Conservation (phyloP, 2,329 filamentous ascomycete genomes). For the Talaromyces funiculosus region DNA sequence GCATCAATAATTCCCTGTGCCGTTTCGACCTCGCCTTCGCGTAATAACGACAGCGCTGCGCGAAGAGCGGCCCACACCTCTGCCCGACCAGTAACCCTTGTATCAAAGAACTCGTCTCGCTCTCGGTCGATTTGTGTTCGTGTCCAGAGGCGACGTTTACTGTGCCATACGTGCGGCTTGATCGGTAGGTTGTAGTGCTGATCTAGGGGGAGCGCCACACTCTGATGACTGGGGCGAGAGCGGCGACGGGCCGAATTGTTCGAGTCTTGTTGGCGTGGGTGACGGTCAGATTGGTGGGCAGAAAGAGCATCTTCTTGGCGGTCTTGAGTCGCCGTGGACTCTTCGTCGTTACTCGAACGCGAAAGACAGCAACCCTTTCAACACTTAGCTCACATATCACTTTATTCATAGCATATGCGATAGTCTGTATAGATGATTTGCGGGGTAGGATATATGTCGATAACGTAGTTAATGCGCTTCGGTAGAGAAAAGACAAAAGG, state of each 20-base stretch:
- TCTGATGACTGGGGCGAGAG: constrained; percentile 15
- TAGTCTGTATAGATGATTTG: not conserved
- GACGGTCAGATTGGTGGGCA: constrained; percentile 15
- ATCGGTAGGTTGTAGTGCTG: constrained; percentile 68
- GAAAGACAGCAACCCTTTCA: constrained; percentile 38
- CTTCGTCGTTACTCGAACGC: constrained; percentile 29
- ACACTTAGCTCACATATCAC: not conserved
- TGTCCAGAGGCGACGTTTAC: constrained; percentile 63
- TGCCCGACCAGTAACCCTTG: constrained; percentile 66
- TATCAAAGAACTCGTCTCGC: constrained; percentile 83
- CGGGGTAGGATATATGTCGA: not conserved
- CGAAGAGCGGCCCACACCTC: constrained; percentile 78
- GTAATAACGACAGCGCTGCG: constrained; percentile 62
- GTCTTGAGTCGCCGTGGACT: constrained; percentile 22
- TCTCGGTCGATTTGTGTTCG: constrained; percentile 63
- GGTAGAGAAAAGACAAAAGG: not conserved
- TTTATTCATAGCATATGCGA: not conserved
- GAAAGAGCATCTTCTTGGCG: constrained; percentile 19
- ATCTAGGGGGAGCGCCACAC: constrained; percentile 28
- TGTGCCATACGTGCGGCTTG: constrained; percentile 60
- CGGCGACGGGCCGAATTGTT: constrained; percentile 14
- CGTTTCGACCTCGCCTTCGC: constrained; percentile 56
- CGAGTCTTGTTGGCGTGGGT: constrained; percentile 11
- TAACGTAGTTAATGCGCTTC: not conserved
- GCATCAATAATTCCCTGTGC: constrained; percentile 79